Conservation (phyloP, 768 basidiomycete genomes). For the Pleurotus cornucopiae region DNA sequence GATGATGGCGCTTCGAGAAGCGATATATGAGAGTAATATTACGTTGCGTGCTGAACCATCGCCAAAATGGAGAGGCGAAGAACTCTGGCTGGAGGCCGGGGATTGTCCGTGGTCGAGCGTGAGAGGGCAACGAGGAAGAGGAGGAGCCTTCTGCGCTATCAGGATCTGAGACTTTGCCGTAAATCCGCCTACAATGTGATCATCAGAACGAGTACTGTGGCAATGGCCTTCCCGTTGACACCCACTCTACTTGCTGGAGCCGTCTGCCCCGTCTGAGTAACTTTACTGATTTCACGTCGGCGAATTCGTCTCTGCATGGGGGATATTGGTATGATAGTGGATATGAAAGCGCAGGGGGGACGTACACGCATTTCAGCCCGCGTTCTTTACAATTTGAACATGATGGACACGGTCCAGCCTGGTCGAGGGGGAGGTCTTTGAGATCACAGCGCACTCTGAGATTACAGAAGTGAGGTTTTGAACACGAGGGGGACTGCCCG, state of each 20-base stretch:
- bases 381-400: slow-evolving; percentile 92
- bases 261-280: slow-evolving; percentile 74
- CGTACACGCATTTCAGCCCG: slow-evolving; percentile 90
- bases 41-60: slow-evolving; percentile 84
- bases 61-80: slow-evolving; percentile 82
- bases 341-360: slow-evolving; percentile 14
- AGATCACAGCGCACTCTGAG: slow-evolving; percentile 90
- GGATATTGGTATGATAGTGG: not conserved
- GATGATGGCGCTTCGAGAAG: slow-evolving; percentile 7
- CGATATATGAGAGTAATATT: slow-evolving; percentile 18
- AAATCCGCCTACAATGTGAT: slow-evolving; percentile 55
- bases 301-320: slow-evolving; percentile 70
- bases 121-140: slow-evolving; percentile 26
- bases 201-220: slow-evolving; percentile 3
- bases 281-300: slow-evolving; percentile 88
- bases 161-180: slow-evolving; percentile 60
- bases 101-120: slow-evolving; percentile 50
- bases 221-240: slow-evolving; percentile 12
- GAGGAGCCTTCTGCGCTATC: slow-evolving; percentile 26
- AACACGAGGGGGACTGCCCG: slow-evolving; percentile 10
- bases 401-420: slow-evolving; percentile 41
- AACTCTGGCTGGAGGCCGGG: slow-evolving; percentile 76
- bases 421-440: slow-evolving; percentile 67
- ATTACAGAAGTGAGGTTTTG: no score
- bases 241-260: slow-evolving; percentile 82